Evolutionary conservation across 495 filamentous ascomycete species (phyloP).

Genomic region (Chaetomidium leptoderma): DNA sequence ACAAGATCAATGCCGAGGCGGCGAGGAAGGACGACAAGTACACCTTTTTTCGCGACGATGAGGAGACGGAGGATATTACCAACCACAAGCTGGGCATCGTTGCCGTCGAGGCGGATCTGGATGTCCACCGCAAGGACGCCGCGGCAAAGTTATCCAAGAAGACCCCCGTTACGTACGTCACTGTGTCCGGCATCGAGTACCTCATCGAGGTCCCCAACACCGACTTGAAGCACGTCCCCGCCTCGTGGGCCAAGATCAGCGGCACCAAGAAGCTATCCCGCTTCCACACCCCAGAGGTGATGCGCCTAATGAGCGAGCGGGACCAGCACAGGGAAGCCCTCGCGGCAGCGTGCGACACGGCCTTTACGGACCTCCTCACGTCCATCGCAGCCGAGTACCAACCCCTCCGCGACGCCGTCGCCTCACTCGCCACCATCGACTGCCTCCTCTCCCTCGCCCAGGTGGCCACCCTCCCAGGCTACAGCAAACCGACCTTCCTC

Average conservation of each 20-base stretch:
- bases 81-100: constrained; percentile 90
- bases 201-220: constrained; percentile 84
- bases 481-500: constrained; percentile 77
- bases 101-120: constrained; percentile 79
- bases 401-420: constrained; percentile 78
- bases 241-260: constrained; percentile 88
- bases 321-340: constrained; percentile 94
- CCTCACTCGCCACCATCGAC: constrained; percentile 82
- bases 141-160: constrained; percentile 66
- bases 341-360: constrained; percentile 86
- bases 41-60: constrained; percentile 79
- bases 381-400: constrained; percentile 81
- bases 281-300: constrained; percentile 91
- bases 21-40: constrained; percentile 89
- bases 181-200: constrained; percentile 86
- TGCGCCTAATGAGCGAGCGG: constrained; percentile 74
- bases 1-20: constrained; percentile 80
- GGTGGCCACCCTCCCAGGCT: constrained; percentile 81
- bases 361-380: constrained; percentile 64
- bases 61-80: constrained; percentile 79
- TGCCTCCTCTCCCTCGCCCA: constrained; percentile 82
- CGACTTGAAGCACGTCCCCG: constrained; percentile 77
- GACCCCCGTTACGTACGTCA: constrained; percentile 66
- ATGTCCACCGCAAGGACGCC: constrained; percentile 67
- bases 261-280: constrained; percentile 90